Base-by-base conservation (phyloP, 2,329 filamentous ascomycete species). In the Aspergillus phoenicis region DNA sequence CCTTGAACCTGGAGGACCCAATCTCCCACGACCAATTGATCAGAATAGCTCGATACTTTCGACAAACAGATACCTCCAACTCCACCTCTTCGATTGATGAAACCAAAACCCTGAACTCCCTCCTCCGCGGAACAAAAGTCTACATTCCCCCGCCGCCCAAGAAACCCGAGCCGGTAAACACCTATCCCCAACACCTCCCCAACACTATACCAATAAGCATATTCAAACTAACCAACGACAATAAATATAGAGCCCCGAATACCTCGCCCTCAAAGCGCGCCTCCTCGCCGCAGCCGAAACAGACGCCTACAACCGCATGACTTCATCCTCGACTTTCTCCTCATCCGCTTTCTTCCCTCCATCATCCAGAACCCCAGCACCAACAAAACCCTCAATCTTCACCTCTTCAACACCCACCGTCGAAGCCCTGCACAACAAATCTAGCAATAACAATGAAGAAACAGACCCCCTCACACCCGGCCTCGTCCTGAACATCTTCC, bases 401-500 rank as follows among this genome's bases (percentile, higher is more conserved):
- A 11, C 82, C 81, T 57, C 82, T 81, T 10, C 88, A 86, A 70
- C 83, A 84, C 60, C 84, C 80, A 63, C 82, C 81, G 38, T 84
- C 85, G 64, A 78, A 77, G 8, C 82, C 82, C 0, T 78, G 73
- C 24, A 81, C 74, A 43, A 72, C 4, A n/a, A 56, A 20, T 77
- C 17, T 4, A 26, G 6, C 43, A 26, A 47, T 84, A 60, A 70
- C 3, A 5, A 78, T 77, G 66, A 66, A 17, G 63, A 75, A 57
- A 52, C 66, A 7, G 82, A 83, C 60, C 80, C 86, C 65, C 70
- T 81, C 45, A 78, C 75, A 2, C 77, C 79, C 0, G 79, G 77
- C 45, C 82, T 98, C 7, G 92, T 98, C 55, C 83, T 96, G 70
- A 99, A 98, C 75, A 92, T 98, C 54, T 79, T 97, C 41, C 83